Percentiles rank a stretch among this genome's conserved stretches.
These are phyloP conservation scores for Vaccinium myrtillus DNA, from an alignment of 148 eudicot species.

Conservation along the genomic window DNA sequence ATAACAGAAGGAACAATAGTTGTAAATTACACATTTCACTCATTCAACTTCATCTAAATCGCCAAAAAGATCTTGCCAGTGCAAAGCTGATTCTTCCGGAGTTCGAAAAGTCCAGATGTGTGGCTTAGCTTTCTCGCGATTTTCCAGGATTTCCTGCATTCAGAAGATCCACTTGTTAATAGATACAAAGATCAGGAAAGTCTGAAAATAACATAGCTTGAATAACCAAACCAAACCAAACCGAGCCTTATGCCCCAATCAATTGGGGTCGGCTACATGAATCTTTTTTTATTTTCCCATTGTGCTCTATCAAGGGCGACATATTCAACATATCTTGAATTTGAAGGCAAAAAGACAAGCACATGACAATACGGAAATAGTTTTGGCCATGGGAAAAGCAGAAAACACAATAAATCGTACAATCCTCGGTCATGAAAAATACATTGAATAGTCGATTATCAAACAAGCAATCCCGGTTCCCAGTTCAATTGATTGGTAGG, in stretches of 20 bases:
- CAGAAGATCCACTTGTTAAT: slow-evolving; percentile 12
- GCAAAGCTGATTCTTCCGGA: slow-evolving; percentile 59
- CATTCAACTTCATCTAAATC: slow-evolving; percentile 56
- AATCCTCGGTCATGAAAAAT: neutral
- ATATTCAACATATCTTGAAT: neutral
- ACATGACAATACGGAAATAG: neutral
- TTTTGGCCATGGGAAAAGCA: neutral
- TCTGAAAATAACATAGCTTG: neutral
- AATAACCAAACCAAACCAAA: neutral
- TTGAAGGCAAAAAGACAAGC: neutral
- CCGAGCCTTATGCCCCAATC: no score
- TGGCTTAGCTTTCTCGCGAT: slow-evolving; percentile 54
- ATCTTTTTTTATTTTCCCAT: no score
- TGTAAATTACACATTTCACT: neutral
- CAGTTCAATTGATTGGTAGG: neutral
- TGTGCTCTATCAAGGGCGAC: no score
- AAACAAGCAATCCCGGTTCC: neutral
- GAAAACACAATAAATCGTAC: neutral
- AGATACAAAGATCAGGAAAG: neutral
- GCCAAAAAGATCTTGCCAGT: slow-evolving; percentile 61
- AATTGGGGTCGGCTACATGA: no score
- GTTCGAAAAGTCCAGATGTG: slow-evolving; percentile 79
- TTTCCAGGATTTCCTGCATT: slow-evolving; percentile 68
- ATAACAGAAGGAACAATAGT: neutral
- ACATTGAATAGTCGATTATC: neutral